Conservation (phyloP, 179 eudicot species). For the Silene coronaria region DNA sequence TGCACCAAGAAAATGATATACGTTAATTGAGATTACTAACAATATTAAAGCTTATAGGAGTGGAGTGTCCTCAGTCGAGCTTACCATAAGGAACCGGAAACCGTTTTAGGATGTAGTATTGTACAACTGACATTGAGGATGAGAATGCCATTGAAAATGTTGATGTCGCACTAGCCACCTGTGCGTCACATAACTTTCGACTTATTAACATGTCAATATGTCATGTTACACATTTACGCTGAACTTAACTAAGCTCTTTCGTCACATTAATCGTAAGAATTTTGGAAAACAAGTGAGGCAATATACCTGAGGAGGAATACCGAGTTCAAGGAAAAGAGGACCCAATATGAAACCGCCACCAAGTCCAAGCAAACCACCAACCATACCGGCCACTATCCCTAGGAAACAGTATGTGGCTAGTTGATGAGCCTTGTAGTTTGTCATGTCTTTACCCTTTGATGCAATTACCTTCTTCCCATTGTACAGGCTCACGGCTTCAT, state of each 20-base stretch:
- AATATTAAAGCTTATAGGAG: neutral
- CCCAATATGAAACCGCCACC: slow-evolving; percentile 80
- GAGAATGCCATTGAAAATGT: slow-evolving; percentile 76
- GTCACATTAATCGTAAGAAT: too few relatives aligned
- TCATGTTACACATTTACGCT: neutral
- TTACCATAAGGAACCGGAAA: slow-evolving; percentile 74
- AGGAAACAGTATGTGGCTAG: slow-evolving; percentile 46
- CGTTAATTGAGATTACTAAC: neutral
- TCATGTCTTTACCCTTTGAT: slow-evolving; percentile 52
- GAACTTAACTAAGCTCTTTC: neutral
- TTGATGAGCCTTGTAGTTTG: slow-evolving; percentile 45
- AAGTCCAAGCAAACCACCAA: slow-evolving; percentile 69
- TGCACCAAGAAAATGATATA: slow-evolving; percentile 14
- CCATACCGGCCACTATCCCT: slow-evolving; percentile 64
- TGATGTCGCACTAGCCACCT: slow-evolving; percentile 80
- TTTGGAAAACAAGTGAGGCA: neutral
- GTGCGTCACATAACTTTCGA: neutral
- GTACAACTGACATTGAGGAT: slow-evolving; percentile 72
- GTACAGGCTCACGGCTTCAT: slow-evolving; percentile 59
- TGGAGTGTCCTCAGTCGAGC: neutral
- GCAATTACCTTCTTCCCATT: slow-evolving; percentile 53
- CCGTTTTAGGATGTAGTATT: slow-evolving; percentile 66
- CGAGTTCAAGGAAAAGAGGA: slow-evolving; percentile 65
- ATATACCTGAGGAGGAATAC: slow-evolving; percentile 75
- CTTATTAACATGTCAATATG: neutral